A percentile compares a stretch with the other conserved stretches of the same genome.
These are phyloP conservation scores for Strobilomyces confusus DNA, from an alignment of 768 basidiomycete genomes.

Conservation along the genomic window DNA sequence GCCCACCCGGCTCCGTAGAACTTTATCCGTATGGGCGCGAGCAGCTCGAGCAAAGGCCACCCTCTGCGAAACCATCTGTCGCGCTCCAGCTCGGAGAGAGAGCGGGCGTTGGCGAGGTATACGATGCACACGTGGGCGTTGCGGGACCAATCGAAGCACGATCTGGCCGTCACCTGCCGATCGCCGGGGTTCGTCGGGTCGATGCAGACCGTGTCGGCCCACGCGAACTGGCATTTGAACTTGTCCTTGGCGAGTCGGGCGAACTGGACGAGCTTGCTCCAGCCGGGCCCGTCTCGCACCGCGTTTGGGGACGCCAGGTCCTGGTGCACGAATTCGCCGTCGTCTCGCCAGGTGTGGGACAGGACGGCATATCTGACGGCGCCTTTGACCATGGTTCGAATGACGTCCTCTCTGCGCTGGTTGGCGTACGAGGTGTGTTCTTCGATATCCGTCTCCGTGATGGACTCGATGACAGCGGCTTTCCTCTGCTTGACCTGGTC, in stretches of 20 bases:
- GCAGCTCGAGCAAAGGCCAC: no score
- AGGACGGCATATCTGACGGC: constrained; percentile 5
- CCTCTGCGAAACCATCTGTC: no score
- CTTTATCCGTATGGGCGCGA: no score
- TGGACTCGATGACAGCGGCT: not conserved
- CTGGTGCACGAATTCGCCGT: not conserved
- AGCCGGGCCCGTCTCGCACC: constrained; percentile 2
- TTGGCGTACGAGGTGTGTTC: not conserved
- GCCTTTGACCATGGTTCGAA: not conserved
- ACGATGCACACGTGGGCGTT: no score
- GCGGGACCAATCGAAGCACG: no score
- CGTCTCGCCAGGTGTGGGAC: not conserved
- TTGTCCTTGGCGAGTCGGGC: not conserved
- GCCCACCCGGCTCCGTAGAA: no score
- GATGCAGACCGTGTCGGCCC: no score
- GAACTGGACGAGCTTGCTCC: not conserved
- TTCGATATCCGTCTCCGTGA: constrained; percentile 9
- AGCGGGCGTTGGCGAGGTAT: no score
- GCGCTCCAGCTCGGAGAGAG: constrained; percentile 2
- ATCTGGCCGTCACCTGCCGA: not conserved
- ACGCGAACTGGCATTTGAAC: no score
- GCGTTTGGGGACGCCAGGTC: not conserved
- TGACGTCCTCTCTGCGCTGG: not conserved
- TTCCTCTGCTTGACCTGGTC: not conserved
- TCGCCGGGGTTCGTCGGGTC: no score